Percentiles rank a stretch among this genome's conserved stretches.
These are phyloP conservation scores for Alternaria longipes DNA, from an alignment of 2,329 filamentous ascomycete species.

Conservation along the genomic window DNA sequence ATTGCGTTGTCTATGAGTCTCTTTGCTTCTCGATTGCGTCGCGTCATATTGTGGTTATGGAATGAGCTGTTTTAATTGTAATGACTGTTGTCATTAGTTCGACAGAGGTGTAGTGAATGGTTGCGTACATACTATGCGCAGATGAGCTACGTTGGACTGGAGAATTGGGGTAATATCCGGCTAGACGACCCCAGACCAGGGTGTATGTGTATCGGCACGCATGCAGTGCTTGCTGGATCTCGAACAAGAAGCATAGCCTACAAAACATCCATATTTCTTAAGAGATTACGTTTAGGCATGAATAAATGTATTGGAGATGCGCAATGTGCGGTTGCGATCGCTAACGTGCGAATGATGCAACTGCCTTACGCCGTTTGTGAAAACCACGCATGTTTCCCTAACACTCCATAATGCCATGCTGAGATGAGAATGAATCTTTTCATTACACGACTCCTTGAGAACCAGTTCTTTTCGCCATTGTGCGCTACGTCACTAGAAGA, in stretches of 20 bases:
- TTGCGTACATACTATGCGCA: neutral
- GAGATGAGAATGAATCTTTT: neutral
- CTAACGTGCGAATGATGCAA: neutral
- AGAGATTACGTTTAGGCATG: neutral
- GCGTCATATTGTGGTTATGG: neutral
- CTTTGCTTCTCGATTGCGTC: neutral
- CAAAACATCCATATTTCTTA: neutral
- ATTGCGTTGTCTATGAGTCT: neutral
- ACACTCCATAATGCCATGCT: neutral
- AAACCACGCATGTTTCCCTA: neutral
- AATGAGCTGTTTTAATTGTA: neutral
- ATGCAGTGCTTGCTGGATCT: neutral
- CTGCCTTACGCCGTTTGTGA: neutral
- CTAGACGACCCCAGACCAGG: neutral
- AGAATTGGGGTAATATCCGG: neutral
- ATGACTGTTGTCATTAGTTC: neutral
- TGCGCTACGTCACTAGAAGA: neutral
- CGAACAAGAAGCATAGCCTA: no score
- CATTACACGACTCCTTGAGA: neutral
- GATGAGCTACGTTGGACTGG: neutral
- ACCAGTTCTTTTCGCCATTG: neutral
- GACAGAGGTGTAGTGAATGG: neutral
- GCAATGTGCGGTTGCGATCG: neutral
- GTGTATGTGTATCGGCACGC: neutral
- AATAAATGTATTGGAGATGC: slow-evolving; percentile 1